phyloP scores from a whole-genome alignment of 2,329 filamentous ascomycete genomes.

The Fusarium verrucosum region DNA sequence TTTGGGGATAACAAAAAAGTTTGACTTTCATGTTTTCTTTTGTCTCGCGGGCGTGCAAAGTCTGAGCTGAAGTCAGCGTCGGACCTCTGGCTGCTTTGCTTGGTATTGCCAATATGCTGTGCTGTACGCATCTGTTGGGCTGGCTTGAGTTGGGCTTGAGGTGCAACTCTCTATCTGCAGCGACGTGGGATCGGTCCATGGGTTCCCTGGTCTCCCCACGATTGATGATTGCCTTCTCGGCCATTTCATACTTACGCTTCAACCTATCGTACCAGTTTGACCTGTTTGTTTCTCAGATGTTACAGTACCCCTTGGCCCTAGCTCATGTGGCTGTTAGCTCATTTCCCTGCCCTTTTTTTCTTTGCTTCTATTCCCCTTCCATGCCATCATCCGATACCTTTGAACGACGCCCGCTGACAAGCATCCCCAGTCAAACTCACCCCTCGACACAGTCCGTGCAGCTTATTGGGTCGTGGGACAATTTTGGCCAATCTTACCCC shows the following conservation, averaged over 20 bases:
- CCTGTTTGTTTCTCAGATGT: slow-evolving; percentile 18
- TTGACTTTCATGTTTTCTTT: slow-evolving; percentile 29
- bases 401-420: slow-evolving; percentile 40
- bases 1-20: slow-evolving; percentile 1
- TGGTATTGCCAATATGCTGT: slow-evolving; percentile 10
- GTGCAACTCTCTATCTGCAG: slow-evolving; percentile 21
- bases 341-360: slow-evolving; percentile 38
- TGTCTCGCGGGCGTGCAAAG: neutral
- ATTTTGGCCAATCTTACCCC: slow-evolving; percentile 80
- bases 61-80: slow-evolving; percentile 38
- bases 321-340: slow-evolving; percentile 28
- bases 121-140: slow-evolving; percentile 12
- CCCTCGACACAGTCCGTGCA: slow-evolving; percentile 74
- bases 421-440: slow-evolving; percentile 63
- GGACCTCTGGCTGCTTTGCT: neutral
- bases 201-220: slow-evolving; percentile 36
- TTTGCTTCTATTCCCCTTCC: slow-evolving; percentile 41
- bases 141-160: slow-evolving; percentile 5
- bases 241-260: slow-evolving; percentile 10
- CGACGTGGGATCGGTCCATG: slow-evolving; percentile 26
- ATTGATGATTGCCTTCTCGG: slow-evolving; percentile 34
- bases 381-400: slow-evolving; percentile 29
- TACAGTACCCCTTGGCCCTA: slow-evolving; percentile 18
- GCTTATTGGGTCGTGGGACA: slow-evolving; percentile 94
- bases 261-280: slow-evolving; percentile 19